These are phyloP conservation scores for Sarcodon aspratus DNA, from an alignment of 768 basidiomycete genomes.

Conservation along the genomic window DNA sequence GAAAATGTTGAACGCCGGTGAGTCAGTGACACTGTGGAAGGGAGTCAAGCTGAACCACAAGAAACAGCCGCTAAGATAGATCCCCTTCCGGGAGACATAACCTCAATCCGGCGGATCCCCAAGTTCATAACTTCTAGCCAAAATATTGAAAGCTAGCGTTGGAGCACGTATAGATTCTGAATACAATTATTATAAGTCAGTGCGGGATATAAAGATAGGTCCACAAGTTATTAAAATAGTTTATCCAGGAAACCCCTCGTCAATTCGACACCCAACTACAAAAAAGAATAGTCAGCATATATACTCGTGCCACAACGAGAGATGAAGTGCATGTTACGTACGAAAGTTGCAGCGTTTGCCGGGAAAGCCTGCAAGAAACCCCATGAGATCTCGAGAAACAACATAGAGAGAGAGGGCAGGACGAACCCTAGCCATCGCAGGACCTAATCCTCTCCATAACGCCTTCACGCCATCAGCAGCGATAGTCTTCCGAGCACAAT, in stretches of 20 bases:
- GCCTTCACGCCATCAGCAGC: constrained; percentile 79
- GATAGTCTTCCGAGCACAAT: constrained; percentile 88
- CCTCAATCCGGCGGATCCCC: too few relatives aligned
- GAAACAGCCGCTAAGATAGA: too few relatives aligned
- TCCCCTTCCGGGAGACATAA: too few relatives aligned
- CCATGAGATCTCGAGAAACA: not conserved
- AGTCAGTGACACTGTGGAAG: too few relatives aligned
- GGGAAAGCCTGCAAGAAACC: constrained; percentile 69
- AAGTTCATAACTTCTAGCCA: too few relatives aligned
- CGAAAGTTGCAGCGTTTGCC: constrained; percentile 91
- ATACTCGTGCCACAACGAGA: not conserved
- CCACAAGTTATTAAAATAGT: constrained; percentile 28
- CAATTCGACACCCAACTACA: constrained; percentile 83
- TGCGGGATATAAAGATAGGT: too few relatives aligned
- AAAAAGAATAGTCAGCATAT: constrained; percentile 11
- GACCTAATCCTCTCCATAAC: constrained; percentile 95
- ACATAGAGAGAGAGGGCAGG: not conserved
- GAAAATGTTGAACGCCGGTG: too few relatives aligned
- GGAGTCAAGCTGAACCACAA: too few relatives aligned
- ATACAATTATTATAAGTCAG: too few relatives aligned
- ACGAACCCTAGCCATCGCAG: constrained; percentile 86
- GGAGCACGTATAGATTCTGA: too few relatives aligned
- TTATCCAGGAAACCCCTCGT: constrained; percentile 76
- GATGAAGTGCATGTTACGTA: constrained; percentile 27
- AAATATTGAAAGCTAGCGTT: too few relatives aligned